Evolutionary conservation across 2,329 filamentous ascomycete genomes (phyloP).

Genomic region (Talaromyces piceae): DNA sequence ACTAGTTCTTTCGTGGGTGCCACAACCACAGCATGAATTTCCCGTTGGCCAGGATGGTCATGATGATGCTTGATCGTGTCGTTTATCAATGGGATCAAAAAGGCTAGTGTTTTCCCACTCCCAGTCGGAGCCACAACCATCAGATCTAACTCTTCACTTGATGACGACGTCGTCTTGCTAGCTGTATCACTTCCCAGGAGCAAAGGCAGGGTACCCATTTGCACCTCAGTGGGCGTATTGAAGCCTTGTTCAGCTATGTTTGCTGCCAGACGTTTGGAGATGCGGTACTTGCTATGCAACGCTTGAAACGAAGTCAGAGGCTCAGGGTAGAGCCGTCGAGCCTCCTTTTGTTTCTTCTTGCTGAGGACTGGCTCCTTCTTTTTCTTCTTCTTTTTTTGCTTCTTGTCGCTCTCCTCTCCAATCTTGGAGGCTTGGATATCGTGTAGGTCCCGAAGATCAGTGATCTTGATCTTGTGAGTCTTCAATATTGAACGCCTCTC

Average conservation of each 20-base stretch:
- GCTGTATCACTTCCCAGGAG: conserved; percentile 49
- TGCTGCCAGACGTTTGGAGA: conserved; percentile 64
- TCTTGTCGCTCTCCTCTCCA: conserved; percentile 14
- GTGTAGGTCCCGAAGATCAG: conserved; percentile 55
- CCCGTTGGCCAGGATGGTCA: conserved; percentile 48
- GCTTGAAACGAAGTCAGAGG: conserved; percentile 72
- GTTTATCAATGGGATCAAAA: conserved; percentile 80
- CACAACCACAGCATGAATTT: conserved; percentile 62
- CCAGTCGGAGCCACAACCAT: conserved; percentile 88
- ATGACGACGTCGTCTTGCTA: conserved; percentile 24
- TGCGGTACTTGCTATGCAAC: conserved; percentile 61
- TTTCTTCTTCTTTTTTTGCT: conserved; percentile 45
- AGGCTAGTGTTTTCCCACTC: conserved; percentile 92
- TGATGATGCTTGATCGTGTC: conserved; percentile 53
- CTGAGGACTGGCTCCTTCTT: conserved; percentile 46
- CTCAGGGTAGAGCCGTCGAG: conserved; percentile 61
- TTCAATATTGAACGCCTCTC: conserved; percentile 67
- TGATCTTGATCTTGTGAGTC: conserved; percentile 78
- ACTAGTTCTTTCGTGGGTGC: conserved; percentile 77
- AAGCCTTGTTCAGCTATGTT: conserved; percentile 85
- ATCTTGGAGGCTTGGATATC: conserved; percentile 21
- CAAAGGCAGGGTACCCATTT: conserved; percentile 76
- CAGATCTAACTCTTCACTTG: conserved; percentile 56
- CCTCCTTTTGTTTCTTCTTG: conserved; percentile 44
- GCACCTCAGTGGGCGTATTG: conserved; percentile 82